Conservation (phyloP, 2,329 filamentous ascomycete species). For the Falciphora oryzae region DNA sequence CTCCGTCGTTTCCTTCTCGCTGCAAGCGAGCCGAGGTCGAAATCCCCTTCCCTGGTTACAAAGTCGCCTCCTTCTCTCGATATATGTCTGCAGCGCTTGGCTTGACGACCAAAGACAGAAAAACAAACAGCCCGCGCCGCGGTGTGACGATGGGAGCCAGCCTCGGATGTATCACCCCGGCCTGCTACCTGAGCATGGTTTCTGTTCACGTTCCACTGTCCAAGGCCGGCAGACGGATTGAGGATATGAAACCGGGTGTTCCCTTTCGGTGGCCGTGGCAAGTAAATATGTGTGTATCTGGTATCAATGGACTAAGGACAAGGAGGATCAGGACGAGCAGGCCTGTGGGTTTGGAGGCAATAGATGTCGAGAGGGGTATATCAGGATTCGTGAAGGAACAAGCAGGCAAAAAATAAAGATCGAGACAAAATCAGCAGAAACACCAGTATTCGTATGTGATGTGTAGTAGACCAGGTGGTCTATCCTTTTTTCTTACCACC, state of each 20-base stretch:
- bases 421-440: background rate
- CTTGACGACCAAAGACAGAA: background rate
- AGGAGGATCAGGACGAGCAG: background rate
- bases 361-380: background rate
- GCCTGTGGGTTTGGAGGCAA: background rate
- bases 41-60: background rate
- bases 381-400: background rate
- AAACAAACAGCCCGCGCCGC: slow-evolving; percentile 2
- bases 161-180: background rate
- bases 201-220: background rate
- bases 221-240: background rate
- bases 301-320: background rate
- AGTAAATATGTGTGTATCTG: background rate
- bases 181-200: slow-evolving; percentile 5
- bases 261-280: background rate
- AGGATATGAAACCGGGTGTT: background rate
- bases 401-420: background rate
- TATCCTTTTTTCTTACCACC: background rate
- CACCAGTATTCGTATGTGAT: background rate
- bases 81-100: background rate
- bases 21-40: background rate
- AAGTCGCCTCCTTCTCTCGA: background rate
- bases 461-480: background rate
- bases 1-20: background rate
- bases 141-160: background rate